These are phyloP conservation scores for Lactarius quietus DNA, from an alignment of 768 basidiomycete species.

Conservation along the genomic window DNA sequence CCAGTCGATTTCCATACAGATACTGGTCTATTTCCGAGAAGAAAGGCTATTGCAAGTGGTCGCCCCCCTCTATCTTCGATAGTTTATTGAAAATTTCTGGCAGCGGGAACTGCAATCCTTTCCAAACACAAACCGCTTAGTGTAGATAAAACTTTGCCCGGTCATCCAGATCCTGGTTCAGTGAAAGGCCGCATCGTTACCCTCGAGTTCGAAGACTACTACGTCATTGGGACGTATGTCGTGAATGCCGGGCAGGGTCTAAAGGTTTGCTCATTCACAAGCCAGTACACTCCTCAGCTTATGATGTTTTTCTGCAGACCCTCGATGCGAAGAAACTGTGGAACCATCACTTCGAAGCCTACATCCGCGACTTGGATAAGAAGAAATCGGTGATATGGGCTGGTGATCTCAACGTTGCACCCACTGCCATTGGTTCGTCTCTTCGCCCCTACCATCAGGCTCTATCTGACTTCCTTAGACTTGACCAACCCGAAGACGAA, in stretches of 20 bases:
- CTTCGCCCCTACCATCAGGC: background rate
- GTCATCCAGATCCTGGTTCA: constrained; percentile 58
- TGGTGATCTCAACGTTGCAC: constrained; percentile 86
- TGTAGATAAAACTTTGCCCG: constrained; percentile 64
- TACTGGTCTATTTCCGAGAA: constrained; percentile 77
- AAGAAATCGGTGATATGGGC: constrained; percentile 86
- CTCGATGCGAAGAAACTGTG: constrained; percentile 73
- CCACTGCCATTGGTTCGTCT: constrained; percentile 58
- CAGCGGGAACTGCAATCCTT: constrained; percentile 79
- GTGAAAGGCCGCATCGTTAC: constrained; percentile 79
- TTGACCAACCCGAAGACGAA: constrained; percentile 65
- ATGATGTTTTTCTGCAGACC: constrained; percentile 44
- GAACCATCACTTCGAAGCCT: constrained; percentile 71
- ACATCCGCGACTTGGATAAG: constrained; percentile 68
- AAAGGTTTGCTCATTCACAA: constrained; percentile 39
- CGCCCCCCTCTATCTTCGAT: background rate
- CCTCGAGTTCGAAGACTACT: constrained; percentile 70
- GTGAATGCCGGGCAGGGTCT: constrained; percentile 76
- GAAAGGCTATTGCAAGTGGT: constrained; percentile 67
- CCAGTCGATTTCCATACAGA: constrained; percentile 58
- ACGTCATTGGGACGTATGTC: constrained; percentile 77
- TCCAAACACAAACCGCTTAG: constrained; percentile 72
- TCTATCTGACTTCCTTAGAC: constrained; percentile 40
- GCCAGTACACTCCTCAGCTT: background rate
- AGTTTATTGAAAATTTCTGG: constrained; percentile 1